These are phyloP conservation scores for Calonectria henricotiae DNA, from an alignment of 2,329 filamentous ascomycete genomes.

Conservation along the genomic window DNA sequence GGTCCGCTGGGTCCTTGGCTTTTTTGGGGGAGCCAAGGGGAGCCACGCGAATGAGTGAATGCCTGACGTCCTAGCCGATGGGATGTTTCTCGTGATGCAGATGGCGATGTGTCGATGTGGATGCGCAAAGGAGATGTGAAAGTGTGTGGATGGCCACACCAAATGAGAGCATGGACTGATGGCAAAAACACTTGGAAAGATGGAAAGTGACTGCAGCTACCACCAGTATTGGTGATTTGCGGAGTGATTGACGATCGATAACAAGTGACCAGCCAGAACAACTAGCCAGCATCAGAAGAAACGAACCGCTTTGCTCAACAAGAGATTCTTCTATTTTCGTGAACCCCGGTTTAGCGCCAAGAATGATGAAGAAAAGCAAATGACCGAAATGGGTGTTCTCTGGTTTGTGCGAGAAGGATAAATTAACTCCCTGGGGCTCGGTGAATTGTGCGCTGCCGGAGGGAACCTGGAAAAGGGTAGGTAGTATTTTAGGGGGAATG, in stretches of 20 bases:
- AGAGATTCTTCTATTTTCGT: conserved; percentile 26
- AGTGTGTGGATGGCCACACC: conserved; percentile 16
- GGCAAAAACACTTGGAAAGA: conserved; percentile 13
- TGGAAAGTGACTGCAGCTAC: conserved; percentile 11
- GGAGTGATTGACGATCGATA: conserved; percentile 20
- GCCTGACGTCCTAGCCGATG: conserved; percentile 35
- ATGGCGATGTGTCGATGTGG: conserved; percentile 23
- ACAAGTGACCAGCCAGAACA: conserved; percentile 24
- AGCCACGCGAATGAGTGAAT: conserved; percentile 34
- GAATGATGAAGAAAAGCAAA: conserved; percentile 14
- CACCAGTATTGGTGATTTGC: conserved; percentile 24
- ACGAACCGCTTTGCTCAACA: conserved; percentile 7
- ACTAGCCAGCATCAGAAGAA: conserved; percentile 19
- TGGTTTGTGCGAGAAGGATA: conserved; percentile 29
- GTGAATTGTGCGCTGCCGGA: conserved; percentile 28
- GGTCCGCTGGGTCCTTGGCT: conserved; percentile 31
- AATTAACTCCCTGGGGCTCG: conserved; percentile 30
- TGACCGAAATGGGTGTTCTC: conserved; percentile 15
- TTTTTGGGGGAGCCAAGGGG: conserved; percentile 21
- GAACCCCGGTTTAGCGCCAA: conserved; percentile 31
- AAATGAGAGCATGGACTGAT: conserved; percentile 19
- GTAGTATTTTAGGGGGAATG: conserved; percentile 40
- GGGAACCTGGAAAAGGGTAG: conserved; percentile 36
- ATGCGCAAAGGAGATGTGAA: conserved; percentile 11
- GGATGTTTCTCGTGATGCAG: conserved; percentile 38